Conservation (phyloP, 2,329 filamentous ascomycete species). For the Alternaria tenuissima region DNA sequence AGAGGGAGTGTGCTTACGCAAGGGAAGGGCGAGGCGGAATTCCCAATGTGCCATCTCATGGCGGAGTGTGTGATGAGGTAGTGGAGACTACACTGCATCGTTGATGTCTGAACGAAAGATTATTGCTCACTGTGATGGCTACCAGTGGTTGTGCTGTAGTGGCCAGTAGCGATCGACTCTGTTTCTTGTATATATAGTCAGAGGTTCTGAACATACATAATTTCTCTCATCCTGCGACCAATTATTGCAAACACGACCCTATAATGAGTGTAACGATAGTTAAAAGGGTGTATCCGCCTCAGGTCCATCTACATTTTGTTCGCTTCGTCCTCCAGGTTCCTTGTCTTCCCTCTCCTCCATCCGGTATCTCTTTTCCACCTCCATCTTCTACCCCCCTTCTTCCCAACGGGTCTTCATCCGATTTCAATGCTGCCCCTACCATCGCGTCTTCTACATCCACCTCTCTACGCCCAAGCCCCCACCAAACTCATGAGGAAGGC, state of each 20-base stretch:
- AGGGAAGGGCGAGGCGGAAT: slow-evolving; percentile 1
- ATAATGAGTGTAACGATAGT: neutral
- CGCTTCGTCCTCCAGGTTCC: neutral
- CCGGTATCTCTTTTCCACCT: neutral
- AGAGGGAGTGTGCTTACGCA: neutral
- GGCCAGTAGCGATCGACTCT: neutral
- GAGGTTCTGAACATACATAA: neutral
- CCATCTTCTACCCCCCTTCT: neutral
- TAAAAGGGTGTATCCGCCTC: neutral
- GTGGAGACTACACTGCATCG: neutral
- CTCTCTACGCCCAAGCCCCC: slow-evolving; percentile 71
- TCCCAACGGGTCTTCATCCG: too few species aligned
- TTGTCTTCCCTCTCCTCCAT: too few species aligned
- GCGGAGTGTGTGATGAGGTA: neutral
- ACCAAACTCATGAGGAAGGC: slow-evolving; percentile 75
- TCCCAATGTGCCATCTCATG: slow-evolving; percentile 10
- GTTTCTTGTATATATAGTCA: neutral
- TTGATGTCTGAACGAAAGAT: neutral
- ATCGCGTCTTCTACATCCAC: neutral
- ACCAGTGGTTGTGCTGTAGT: neutral
- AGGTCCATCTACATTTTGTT: neutral
- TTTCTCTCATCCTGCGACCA: neutral
- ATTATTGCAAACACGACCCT: neutral
- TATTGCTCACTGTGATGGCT: neutral
- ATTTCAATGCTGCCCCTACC: neutral